Evolutionary conservation across 176 grass and related monocot genomes (phyloP).

Genomic region (Saccharum officinarum): DNA sequence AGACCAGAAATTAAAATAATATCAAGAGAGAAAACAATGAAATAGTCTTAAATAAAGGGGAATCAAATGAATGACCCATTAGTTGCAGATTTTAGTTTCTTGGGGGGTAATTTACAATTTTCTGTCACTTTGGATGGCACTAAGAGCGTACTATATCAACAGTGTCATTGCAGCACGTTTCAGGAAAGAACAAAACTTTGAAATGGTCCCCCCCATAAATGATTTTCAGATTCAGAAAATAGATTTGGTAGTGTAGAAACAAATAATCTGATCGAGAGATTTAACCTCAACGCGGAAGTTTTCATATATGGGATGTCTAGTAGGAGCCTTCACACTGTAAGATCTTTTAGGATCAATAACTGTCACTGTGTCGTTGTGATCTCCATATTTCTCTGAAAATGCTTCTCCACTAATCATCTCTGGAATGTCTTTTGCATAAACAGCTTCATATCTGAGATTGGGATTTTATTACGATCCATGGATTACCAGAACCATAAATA

Average conservation of each 20-base stretch:
- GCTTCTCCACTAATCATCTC: slow-evolving; percentile 56
- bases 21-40: neutral
- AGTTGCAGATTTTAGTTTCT: neutral
- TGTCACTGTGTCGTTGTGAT: slow-evolving; percentile 81
- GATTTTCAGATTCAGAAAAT: neutral
- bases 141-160: neutral
- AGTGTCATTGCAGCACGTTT: neutral
- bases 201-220: neutral
- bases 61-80: neutral
- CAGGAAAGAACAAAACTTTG: neutral
- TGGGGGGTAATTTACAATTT: neutral
- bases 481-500: neutral
- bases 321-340: slow-evolving; percentile 83
- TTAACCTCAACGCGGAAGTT: slow-evolving; percentile 91
- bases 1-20: slow-evolving; percentile 8
- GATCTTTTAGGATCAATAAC: slow-evolving; percentile 67
- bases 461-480: neutral
- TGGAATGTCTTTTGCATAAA: slow-evolving; percentile 90
- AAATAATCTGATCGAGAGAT: neutral
- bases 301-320: slow-evolving; percentile 96
- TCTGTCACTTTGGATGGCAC: neutral
- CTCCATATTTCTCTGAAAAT: slow-evolving; percentile 78
- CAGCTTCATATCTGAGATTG: slow-evolving; percentile 74
- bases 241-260: neutral
- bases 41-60: neutral